phyloP scores from a whole-genome alignment of 108 stramenopile genomes.

The Nitzschia sp. region DNA sequence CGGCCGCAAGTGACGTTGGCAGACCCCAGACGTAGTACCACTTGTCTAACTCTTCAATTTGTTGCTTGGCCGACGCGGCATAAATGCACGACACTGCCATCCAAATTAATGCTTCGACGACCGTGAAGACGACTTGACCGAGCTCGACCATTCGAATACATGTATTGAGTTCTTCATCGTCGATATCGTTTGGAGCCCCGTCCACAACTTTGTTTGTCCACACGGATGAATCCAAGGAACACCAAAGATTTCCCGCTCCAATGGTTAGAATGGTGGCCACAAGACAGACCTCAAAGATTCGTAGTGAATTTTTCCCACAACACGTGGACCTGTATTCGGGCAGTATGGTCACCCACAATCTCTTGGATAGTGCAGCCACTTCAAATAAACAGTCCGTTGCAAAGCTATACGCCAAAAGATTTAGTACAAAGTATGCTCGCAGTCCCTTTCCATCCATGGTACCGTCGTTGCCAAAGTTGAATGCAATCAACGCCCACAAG shows the following conservation, averaged over 20 bases:
- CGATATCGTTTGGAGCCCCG: neutral
- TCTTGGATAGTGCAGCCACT: neutral
- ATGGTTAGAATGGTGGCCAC: neutral
- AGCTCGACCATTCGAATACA: constrained; percentile 10
- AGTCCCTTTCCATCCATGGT: constrained; percentile 5
- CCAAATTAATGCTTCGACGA: neutral
- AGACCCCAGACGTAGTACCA: constrained; percentile 15
- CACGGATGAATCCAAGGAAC: neutral
- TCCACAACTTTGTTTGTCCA: neutral
- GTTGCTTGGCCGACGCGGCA: constrained; percentile 5
- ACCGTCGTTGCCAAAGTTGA: constrained; percentile 7
- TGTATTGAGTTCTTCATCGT: neutral
- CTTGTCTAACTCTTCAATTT: neutral
- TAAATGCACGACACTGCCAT: neutral
- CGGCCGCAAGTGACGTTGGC: constrained; percentile 9
- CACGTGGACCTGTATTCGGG: constrained; percentile 3
- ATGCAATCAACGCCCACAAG: neutral
- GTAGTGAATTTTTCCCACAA: neutral
- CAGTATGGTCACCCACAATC: neutral
- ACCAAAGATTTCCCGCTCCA: constrained; percentile 8
- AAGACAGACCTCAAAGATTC: neutral
- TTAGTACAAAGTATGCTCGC: constrained; percentile 9
- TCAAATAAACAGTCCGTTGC: neutral
- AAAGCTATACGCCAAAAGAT: constrained; percentile 12
- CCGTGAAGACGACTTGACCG: constrained; percentile 9